Base-by-base conservation (phyloP, 768 basidiomycete species). In the Cubamyces sp. region DNA sequence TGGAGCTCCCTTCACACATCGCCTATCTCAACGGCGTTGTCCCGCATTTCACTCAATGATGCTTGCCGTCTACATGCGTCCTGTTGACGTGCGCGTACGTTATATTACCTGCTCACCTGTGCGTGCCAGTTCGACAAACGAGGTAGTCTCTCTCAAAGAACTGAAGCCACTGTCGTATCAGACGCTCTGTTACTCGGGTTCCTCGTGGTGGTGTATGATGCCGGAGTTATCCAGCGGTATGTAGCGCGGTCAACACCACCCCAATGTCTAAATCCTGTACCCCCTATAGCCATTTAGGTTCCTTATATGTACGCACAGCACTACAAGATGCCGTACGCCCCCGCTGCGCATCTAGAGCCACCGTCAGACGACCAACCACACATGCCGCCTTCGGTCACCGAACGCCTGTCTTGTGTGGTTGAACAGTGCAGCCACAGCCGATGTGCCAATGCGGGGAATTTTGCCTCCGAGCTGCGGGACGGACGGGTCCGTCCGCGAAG, bases 401-500 rank as follows among this genome's bases (percentile, higher is more conserved):
- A 45, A 25, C 25, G 53, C 41, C 18, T 23, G 42, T 37, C 25
- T 51, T 42, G 57, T 43, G 57, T 51, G 49, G 57, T 16, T 43
- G 49, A 51, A 34, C 48, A 45, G 57, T 18, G 41, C 25, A 26
- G 49, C 40, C 49, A 9, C 49, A 50, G 14, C 28, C 45, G 45
- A 14, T 28, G 45, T 28, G 45, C 8, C 19, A 14, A 19, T 16
- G 43, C 55, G 46, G 45, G 14, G 55, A 9, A n/a, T 14, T 14
- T n/a, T 5, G n/a, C 21, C 45, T 42, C 34, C 45, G 45, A 45
- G 23, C 28, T 45, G 30, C 43, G 28, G 39, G 18, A 15, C 51
- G 34, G 48, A 16, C 41, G 49, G 21, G 28, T 15, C 19, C 34
- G 51, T 51, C 61, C 55, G 61, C 55, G 61, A 62, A 62, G 55